Evolutionary conservation across 495 filamentous ascomycete species (phyloP).

Genomic region (Astrothelium subdiscretum): DNA sequence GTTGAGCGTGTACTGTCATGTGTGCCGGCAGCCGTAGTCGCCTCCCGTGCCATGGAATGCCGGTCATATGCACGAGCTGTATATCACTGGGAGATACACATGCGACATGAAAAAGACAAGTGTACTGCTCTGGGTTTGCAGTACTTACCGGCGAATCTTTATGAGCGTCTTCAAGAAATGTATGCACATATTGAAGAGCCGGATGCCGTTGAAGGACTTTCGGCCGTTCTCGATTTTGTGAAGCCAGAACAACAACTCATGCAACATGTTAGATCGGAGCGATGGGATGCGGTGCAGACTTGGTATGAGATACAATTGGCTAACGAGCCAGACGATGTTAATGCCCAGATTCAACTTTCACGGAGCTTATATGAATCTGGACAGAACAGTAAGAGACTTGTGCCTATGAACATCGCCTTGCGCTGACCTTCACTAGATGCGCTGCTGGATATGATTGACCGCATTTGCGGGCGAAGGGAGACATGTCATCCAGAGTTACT

Average conservation of each 20-base stretch:
- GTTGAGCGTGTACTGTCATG: conserved; percentile 52
- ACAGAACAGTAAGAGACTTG: conserved; percentile 55
- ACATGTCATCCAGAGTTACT: not conserved
- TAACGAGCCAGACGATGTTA: conserved; percentile 61
- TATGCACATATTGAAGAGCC: conserved; percentile 97
- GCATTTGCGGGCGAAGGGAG: not conserved
- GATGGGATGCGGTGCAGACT: conserved; percentile 94
- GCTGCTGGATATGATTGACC: not conserved
- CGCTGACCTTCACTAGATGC: not conserved
- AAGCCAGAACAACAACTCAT: conserved; percentile 85
- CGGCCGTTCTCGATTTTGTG: conserved; percentile 65
- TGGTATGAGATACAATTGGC: conserved; percentile 90
- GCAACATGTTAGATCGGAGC: conserved; percentile 82
- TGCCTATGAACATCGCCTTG: not conserved
- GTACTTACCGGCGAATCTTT: conserved; percentile 37
- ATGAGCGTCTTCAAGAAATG: conserved; percentile 75
- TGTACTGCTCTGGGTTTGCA: conserved; percentile 2
- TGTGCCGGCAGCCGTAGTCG: conserved; percentile 78
- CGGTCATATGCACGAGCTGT: conserved; percentile 84
- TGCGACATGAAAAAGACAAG: conserved; percentile 42
- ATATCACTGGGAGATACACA: conserved; percentile 88
- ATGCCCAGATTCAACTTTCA: conserved; percentile 71
- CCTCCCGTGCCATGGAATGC: conserved; percentile 76
- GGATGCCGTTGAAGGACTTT: conserved; percentile 91
- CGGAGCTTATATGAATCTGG: conserved; percentile 86